phyloP scores from a whole-genome alignment of 495 filamentous ascomycete genomes.

The Friedmanniomyces endolithicus region DNA sequence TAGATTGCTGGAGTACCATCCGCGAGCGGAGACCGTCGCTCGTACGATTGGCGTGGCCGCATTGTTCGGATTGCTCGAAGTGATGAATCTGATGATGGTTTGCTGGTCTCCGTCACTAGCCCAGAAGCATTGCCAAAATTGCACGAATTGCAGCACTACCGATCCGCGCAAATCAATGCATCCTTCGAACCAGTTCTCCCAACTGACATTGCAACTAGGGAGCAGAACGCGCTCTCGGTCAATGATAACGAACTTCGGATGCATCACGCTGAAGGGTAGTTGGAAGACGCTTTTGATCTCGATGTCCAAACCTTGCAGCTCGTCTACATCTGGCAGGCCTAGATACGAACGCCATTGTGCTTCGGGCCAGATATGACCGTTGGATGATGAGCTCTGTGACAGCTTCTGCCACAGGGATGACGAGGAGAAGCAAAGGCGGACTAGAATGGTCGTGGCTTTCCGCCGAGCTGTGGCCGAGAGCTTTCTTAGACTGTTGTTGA shows the following conservation, averaged over 20 bases:
- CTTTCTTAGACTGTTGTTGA: slow-evolving; percentile 38
- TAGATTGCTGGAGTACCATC: not conserved
- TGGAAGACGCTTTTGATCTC: slow-evolving; percentile 59
- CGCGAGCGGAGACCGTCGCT: not conserved
- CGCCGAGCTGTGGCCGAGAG: slow-evolving; percentile 36
- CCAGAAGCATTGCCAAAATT: slow-evolving; percentile 51
- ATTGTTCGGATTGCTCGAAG: too few species aligned
- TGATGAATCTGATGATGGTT: not conserved
- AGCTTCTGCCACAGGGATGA: slow-evolving; percentile 54
- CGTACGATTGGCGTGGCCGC: not conserved
- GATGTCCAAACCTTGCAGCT: slow-evolving; percentile 48
- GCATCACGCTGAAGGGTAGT: slow-evolving; percentile 61
- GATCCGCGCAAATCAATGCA: slow-evolving; percentile 48
- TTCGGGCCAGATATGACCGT: slow-evolving; percentile 46
- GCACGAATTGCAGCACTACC: slow-evolving; percentile 40
- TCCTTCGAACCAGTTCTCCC: slow-evolving; percentile 65
- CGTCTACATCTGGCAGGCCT: slow-evolving; percentile 42
- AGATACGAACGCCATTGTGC: slow-evolving; percentile 43
- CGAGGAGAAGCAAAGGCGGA: slow-evolving; percentile 56
- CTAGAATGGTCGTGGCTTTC: slow-evolving; percentile 30
- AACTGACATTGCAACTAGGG: slow-evolving; percentile 64
- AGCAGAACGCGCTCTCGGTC: slow-evolving; percentile 49
- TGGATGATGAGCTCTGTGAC: slow-evolving; percentile 44
- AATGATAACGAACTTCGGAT: slow-evolving; percentile 62
- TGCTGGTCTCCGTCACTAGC: not conserved